phyloP scores from a whole-genome alignment of 176 grass and related monocot species.

The Carex littledalei region DNA sequence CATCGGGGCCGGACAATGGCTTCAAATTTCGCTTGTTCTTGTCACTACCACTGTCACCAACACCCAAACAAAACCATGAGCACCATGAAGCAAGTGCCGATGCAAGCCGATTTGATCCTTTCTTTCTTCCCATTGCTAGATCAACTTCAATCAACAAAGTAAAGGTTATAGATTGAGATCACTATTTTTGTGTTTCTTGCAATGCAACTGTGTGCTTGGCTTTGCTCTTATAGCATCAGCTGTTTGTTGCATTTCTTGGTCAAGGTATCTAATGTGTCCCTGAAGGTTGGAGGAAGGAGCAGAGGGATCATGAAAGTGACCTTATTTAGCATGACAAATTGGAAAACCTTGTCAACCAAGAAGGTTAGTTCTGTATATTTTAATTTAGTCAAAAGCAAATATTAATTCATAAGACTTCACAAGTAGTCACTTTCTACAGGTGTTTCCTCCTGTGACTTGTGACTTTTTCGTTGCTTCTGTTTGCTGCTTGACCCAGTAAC shows the following conservation, averaged over 20 bases:
- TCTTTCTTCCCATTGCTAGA: not conserved
- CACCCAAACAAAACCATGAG: not conserved
- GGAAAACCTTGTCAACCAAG: not conserved
- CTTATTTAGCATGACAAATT: not conserved
- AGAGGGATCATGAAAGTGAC: not conserved
- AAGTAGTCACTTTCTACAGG: not conserved
- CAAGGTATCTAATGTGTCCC: not conserved
- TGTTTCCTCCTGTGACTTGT: not conserved
- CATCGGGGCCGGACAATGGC: not conserved
- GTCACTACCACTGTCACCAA: not conserved
- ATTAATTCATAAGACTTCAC: not conserved
- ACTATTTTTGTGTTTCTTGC: not conserved
- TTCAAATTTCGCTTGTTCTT: not conserved
- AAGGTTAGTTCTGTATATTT: not conserved
- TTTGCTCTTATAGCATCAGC: constrained; percentile 2
- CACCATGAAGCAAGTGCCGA: constrained; percentile 12
- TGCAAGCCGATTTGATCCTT: not conserved
- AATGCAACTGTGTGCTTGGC: not conserved
- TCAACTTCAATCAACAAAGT: not conserved
- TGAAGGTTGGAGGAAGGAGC: not conserved
- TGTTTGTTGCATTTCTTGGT: constrained; percentile 12
- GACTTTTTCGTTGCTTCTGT: not conserved
- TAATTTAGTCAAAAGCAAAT: not conserved
- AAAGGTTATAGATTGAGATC: not conserved
- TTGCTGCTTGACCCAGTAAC: not conserved